Base-by-base conservation (phyloP, 495 filamentous ascomycete genomes). In the Coniosporium apollinis region DNA sequence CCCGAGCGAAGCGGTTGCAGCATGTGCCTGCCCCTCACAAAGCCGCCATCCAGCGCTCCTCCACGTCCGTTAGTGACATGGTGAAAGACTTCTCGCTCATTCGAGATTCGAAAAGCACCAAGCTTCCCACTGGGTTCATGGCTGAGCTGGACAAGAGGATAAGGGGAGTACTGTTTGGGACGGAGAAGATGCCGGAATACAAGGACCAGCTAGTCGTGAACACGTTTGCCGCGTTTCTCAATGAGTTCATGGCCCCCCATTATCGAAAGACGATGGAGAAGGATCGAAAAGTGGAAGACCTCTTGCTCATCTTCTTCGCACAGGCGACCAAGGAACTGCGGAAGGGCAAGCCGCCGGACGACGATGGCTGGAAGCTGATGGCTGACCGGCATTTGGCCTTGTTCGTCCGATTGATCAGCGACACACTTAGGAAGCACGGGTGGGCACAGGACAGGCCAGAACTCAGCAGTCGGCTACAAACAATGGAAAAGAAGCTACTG, bases 361-460 rank as follows among this genome's bases (percentile, higher is more conserved):
- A 94, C 56, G 81, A 91, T 51, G 70, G 70, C 26, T 96, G 86
- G 84, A 94, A 84, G 58, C 64, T 78, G 28, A 76, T 96, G 58
- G 84, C 89, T 9, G 91, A 99, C 49, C 69, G 86, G 34, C 91
- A 99, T 53, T 74, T 96, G 41, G 91, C 91, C 19, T 70, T 99
- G 30, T 96, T 99, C 49, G 76, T 99, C 42, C 76, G 91, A 28
- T 66, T 99, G 15, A 71, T 96, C 42, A 74, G 70, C 44, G 67
- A 73, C 43, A 79, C 82, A 18, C 55, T 96, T 43, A 82, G 77
- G 47, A 76, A 80, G 41, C 66, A 82, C 41, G 83, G 79, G 36
- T 80, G 76, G 76, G 74, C 72, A 15, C 70, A 76, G 46, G 82
- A 91, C 42, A 68, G 73, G 32, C 75, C 82, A 15, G 91, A 99